Conservation (phyloP, 139 green algal species). For the Ettlia oleoabundans region DNA sequence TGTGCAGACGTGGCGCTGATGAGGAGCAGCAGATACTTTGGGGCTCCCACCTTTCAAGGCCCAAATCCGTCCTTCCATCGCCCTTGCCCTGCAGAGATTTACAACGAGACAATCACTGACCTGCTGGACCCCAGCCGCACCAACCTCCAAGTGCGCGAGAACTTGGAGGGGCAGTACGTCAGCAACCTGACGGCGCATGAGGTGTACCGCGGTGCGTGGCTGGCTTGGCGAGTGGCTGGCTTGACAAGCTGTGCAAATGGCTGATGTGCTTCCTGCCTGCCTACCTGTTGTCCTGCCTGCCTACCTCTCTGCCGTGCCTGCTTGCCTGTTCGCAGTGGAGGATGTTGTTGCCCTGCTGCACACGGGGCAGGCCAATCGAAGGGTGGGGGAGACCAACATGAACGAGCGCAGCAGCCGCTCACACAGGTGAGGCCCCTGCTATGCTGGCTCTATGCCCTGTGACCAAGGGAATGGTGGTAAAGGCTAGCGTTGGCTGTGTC, state of each 20-base stretch:
- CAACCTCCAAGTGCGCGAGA: slow-evolving; percentile 76
- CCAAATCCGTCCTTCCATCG: too few relatives aligned
- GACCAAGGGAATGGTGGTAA: too few relatives aligned
- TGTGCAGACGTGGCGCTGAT: too few relatives aligned
- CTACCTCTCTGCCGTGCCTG: neutral
- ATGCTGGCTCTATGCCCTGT: too few relatives aligned
- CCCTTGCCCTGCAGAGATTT: too few relatives aligned
- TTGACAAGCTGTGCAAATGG: neutral
- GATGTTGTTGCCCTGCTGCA: slow-evolving; percentile 80
- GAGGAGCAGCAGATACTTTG: too few relatives aligned
- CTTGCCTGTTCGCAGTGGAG: slow-evolving; percentile 61
- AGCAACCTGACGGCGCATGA: slow-evolving; percentile 75
- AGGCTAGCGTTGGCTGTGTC: too few relatives aligned
- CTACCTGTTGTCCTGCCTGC: neutral
- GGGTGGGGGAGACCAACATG: slow-evolving; percentile 84
- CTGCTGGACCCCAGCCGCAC: slow-evolving; percentile 65
- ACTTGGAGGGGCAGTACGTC: slow-evolving; percentile 85
- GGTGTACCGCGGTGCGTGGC: slow-evolving; percentile 5
- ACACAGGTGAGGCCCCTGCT: slow-evolving; percentile 60
- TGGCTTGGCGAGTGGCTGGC: too few relatives aligned
- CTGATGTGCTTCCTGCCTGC: neutral
- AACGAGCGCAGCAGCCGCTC: slow-evolving; percentile 88
- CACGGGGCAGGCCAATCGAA: slow-evolving; percentile 70
- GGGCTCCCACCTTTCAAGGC: too few relatives aligned
- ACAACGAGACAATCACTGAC: slow-evolving; percentile 95